Percentiles rank a stretch among this genome's conserved stretches.
Evolutionary conservation across 805 yeast species (phyloP).

Genomic region (Yamadazyma ubonensis): DNA sequence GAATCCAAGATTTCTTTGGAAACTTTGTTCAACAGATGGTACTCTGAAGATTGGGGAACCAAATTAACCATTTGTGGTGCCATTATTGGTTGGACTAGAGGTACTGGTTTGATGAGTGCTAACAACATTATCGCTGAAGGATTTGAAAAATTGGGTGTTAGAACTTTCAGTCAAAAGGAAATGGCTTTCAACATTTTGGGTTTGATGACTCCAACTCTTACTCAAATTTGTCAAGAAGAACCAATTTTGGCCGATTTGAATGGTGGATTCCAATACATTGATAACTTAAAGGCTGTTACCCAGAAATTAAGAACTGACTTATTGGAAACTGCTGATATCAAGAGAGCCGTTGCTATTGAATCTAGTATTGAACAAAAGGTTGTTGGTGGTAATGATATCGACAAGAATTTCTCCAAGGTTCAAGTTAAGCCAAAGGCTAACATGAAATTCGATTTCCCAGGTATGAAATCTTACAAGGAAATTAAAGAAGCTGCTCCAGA

Average conservation of each 20-base stretch:
- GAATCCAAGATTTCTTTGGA: constrained; percentile 95
- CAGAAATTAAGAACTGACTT: constrained; percentile 73
- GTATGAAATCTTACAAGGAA: constrained; percentile 71
- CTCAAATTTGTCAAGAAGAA: constrained; percentile 81
- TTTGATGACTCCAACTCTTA: constrained; percentile 82
- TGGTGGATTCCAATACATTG: constrained; percentile 96
- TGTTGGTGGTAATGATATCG: constrained; percentile 85
- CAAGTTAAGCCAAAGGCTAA: constrained; percentile 91
- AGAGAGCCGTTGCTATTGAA: constrained; percentile 94
- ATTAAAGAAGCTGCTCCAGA: constrained; percentile 68
- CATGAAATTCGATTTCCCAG: constrained; percentile 91
- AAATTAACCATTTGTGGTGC: constrained; percentile 98
- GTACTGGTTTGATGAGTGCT: constrained; percentile 98
- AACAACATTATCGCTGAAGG: constrained; percentile 98
- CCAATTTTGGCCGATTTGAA: constrained; percentile 98
- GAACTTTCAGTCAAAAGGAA: constrained; percentile 98
- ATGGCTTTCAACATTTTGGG: constrained; percentile 99
- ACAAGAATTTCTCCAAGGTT: constrained; percentile 76
- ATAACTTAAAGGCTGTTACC: constrained; percentile 87
- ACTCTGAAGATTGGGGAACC: constrained; percentile 93
- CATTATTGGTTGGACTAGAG: constrained; percentile 99
- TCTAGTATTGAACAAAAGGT: constrained; percentile 83
- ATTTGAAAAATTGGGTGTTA: constrained; percentile 90
- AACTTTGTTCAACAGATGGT: constrained; percentile 98
- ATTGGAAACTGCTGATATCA: constrained; percentile 80